These are phyloP conservation scores for Ophiostoma tasmaniense DNA, from an alignment of 2,329 filamentous ascomycete genomes.

Conservation along the genomic window DNA sequence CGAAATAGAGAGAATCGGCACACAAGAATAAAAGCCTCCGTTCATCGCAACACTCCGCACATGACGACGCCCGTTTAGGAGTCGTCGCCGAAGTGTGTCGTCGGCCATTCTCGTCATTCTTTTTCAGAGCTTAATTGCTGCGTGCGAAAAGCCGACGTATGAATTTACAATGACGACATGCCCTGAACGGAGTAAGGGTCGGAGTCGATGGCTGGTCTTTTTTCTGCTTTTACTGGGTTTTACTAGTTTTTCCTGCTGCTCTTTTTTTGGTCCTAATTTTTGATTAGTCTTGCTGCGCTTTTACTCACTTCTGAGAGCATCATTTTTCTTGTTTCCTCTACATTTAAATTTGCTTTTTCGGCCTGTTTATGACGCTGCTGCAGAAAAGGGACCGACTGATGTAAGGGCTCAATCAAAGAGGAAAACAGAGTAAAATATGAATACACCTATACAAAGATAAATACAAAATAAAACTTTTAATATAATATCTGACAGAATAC, in stretches of 20 bases:
- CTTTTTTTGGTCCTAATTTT: neutral
- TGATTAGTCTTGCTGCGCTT: neutral
- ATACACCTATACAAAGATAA: too few species aligned
- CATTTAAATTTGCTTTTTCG: neutral
- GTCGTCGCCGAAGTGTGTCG: neutral
- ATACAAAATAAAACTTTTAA: neutral
- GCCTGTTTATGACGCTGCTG: neutral
- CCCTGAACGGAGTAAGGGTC: neutral
- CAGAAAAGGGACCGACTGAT: neutral
- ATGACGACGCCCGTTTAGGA: conserved; percentile 3
- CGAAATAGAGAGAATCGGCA: neutral
- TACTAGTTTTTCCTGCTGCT: neutral
- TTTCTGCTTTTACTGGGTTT: neutral
- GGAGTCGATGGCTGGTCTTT: neutral
- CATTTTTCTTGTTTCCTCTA: neutral
- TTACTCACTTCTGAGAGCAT: too few species aligned
- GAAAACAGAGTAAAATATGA: neutral
- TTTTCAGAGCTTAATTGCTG: neutral
- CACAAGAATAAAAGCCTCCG: neutral
- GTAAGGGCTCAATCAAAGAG: neutral
- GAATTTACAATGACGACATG: neutral
- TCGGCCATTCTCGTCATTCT: neutral
- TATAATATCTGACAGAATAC: neutral
- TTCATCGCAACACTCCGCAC: neutral
- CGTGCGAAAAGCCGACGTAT: neutral